Base-by-base conservation (phyloP, 805 yeast genomes). In the Candida ulmi region DNA sequence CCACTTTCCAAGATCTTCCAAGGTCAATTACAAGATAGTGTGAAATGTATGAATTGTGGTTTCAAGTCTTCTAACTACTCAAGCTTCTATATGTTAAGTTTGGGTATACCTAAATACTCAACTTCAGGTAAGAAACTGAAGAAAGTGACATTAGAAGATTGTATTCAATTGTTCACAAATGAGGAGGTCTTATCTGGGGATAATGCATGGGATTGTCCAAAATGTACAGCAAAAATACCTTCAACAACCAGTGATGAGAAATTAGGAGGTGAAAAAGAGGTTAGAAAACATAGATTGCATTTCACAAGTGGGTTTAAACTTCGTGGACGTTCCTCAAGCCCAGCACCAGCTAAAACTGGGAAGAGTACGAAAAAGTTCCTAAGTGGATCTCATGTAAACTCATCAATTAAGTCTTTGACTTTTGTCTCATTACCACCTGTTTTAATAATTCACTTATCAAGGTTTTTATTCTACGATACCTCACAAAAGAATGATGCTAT, bases 131-230 rank as follows among this genome's bases (percentile, higher is more conserved):
- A 62, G 35, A 61, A 61, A 19, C 48, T 54, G 18, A 51, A 51
- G 36, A 60, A 62, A 12, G 68, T 72, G 13, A 66, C 71, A 37
- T 57, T 84, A 39, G 76, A 81, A 34, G 87, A 83, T 41, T 77
- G 88, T 48, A 72, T 84, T 32, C 61, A 67, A 25, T 67, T 78
- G 53, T 83, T 76, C 52, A 75, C 84, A 0, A 66, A 70, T 38
- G 80, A 78, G 42, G 95, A 84, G 56, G 67, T 78, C 4, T 60
- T 84, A 37, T 68, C 70, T 8, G 83, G 87, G 19, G 90, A 80
- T 7, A 83, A 84, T 60, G 86, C 93, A 1, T 84, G 95, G 95
- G 75, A 80, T 46, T 84, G 95, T 64, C 90, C 93, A 8, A 74
- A 77, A 39, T 84, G 95, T 62, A 44, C 49, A 4, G 17, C 23